These are phyloP conservation scores for Phaeoacremonium minimum DNA, from an alignment of 2,329 filamentous ascomycete genomes.

Conservation along the genomic window DNA sequence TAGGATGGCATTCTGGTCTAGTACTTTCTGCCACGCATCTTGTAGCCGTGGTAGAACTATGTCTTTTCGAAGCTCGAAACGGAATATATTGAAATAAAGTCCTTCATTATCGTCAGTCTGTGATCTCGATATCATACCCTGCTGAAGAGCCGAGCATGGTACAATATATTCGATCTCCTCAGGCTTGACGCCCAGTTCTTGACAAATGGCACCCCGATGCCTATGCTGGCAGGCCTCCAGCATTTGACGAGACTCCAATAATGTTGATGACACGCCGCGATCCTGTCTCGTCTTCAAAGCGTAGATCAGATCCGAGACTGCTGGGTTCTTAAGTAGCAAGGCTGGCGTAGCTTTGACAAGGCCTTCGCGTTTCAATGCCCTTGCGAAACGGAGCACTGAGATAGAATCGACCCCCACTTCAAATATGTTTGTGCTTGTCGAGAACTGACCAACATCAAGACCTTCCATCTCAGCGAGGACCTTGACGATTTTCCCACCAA, in stretches of 20 bases:
- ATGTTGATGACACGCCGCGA: constrained; percentile 10
- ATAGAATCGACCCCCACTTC: constrained; percentile 88
- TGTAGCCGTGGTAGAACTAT: constrained; percentile 44
- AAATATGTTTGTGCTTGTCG: constrained; percentile 65
- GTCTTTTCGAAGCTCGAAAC: constrained; percentile 44
- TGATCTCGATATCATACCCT: constrained; percentile 76
- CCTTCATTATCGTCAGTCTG: constrained; percentile 46
- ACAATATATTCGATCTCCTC: constrained; percentile 66
- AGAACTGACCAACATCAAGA: constrained; percentile 36
- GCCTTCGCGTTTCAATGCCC: constrained; percentile 58
- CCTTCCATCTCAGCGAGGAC: constrained; percentile 51
- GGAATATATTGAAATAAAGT: constrained; percentile 76
- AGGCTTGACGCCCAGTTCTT: constrained; percentile 43
- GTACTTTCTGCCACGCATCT: constrained; percentile 52
- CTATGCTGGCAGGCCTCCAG: constrained; percentile 63
- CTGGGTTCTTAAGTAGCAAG: constrained; percentile 59
- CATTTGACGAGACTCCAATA: constrained; percentile 50
- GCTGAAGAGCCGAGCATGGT: constrained; percentile 81
- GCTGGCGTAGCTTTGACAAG: constrained; percentile 59
- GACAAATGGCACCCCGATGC: constrained; percentile 48
- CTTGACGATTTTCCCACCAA: constrained; percentile 43
- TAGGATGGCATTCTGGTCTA: constrained; percentile 57
- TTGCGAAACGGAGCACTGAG: constrained; percentile 68
- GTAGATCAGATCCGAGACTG: constrained; percentile 41
- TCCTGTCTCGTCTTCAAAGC: constrained; percentile 21